Evolutionary conservation across 106 monocot species (phyloP), one percentile per base, ranked within the genome.

Genomic region (Cymbidium sinense): DNA sequence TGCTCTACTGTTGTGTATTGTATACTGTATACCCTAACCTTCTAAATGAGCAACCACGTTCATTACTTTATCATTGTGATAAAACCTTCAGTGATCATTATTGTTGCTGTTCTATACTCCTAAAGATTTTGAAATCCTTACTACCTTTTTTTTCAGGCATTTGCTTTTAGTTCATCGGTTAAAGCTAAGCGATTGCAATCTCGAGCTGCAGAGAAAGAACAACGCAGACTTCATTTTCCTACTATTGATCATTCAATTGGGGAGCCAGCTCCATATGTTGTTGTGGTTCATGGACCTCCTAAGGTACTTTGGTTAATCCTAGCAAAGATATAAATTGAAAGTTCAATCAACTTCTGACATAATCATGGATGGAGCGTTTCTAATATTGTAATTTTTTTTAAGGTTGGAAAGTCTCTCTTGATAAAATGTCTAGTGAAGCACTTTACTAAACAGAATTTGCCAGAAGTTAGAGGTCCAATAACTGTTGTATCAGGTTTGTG

Each of bases 341-440:
- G 7, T 39, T 36, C 7, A 39, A 20, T 35, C 2, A 21, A 36
- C 7, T 71, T 39, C 28, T 69, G 34, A 35, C 37, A 35, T 23
- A 8, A 36, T 21, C 7, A 7, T 71, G 19, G 47, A 55, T 10
- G 13, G 6, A 34, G 54, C 6, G 27, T 58, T 82, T 7, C 15
- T 71, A 64, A 50, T 80, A 50, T 36, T 29, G 29, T n/a, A 50
- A 31, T 67, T 28, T 34, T 29, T 77, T 76, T 84, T 34, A 61
- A 96, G 94, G 99, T 99, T 76, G 99, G 99, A 5, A 99, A 99
- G 81, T 95, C 99, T 52, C 85, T 99, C 4, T 34, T 99, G 84
- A 95, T 99, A 74, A 99, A 95, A 74, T 87, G 88, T 77, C 89
- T 99, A 23, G 85, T 99, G 20, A 94, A 95, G 76, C 94, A 95